Base-by-base conservation (phyloP, 2,329 filamentous ascomycete species). In the Cyclaneusma minus region DNA sequence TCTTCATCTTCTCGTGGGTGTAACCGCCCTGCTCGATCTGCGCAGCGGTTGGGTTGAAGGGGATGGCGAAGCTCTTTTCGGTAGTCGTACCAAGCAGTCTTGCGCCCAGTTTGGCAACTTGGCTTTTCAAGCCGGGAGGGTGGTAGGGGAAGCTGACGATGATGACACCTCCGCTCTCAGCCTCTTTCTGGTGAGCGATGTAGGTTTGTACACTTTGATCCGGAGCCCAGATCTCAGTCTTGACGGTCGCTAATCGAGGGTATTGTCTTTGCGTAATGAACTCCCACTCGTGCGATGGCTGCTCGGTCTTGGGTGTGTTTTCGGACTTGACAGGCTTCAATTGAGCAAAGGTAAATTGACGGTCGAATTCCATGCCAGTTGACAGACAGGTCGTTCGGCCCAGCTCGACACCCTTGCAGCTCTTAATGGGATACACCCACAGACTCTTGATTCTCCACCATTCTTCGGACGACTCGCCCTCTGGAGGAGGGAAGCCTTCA, bases 361-460 rank as follows among this genome's bases (percentile, higher is more conserved):
- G 69, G 51, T 94, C 84, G 49, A 77, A 79, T 45, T 76, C 66
- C 30, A 92, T 60, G 3, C 84, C 83, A 3, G 68, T 68, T 5
- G 68, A 56, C 23, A 81, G 52, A 10, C 89, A 62, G 28, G 68
- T 64, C 32, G 67, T 68, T 33, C 62, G 55, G 27, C 65, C 54
- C 24, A 93, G 51, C 51, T 89, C 81, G 29, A 92, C 70, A 15
- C 77, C 79, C 29, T 57, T 60, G 48, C 83, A 92, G 30, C 78
- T 82, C 54, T 91, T 87, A 48, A 93, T 55, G 1, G 85, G 84
- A 48, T 89, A 87, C 32, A 84, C 64, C 54, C 73, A 75, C 27
- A 92, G 57, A 29, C 77, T 79, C 48, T 82, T 74, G 24, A 77
- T 54, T 18, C 50, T 51, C 50, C 59, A 61, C 30, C 48, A 48